phyloP scores from a whole-genome alignment of 441 rosid genomes.

The Croton laevigatus region DNA sequence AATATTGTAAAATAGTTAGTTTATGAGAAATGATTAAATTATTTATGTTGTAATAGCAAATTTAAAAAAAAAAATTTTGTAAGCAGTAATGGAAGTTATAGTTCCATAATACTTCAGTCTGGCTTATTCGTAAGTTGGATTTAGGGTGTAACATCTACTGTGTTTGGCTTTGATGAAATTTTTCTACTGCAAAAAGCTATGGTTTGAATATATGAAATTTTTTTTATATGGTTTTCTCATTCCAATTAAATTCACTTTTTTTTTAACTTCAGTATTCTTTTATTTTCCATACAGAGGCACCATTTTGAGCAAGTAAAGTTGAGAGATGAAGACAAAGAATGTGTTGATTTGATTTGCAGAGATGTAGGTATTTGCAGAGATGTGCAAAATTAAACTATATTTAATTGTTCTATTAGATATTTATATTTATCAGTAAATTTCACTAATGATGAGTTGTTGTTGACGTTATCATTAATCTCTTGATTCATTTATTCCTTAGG shows the following conservation, averaged over 20 bases:
- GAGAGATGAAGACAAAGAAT: constrained; percentile 31
- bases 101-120: too few relatives aligned
- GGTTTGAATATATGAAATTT: background rate
- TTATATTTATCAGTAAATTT: too few relatives aligned
- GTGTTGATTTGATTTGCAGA: constrained; percentile 45
- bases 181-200: background rate
- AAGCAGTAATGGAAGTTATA: too few relatives aligned
- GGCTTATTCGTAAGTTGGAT: too few relatives aligned
- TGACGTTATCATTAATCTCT: too few relatives aligned
- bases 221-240: background rate
- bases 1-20: too few relatives aligned
- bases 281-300: constrained; percentile 54
- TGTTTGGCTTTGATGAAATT: background rate
- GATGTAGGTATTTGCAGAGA: constrained; percentile 58
- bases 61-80: too few relatives aligned
- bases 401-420: constrained; percentile 11
- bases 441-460: too few relatives aligned
- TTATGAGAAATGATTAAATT: too few relatives aligned
- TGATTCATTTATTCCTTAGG: too few relatives aligned
- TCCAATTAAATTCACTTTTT: background rate
- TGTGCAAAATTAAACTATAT: constrained; percentile 32
- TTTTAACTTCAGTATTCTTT: constrained; percentile 49
- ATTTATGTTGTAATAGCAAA: too few relatives aligned
- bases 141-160: too few relatives aligned
- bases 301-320: constrained; percentile 77